These are phyloP conservation scores for Hymenoscyphus fructigenus DNA, from an alignment of 2,329 filamentous ascomycete species.

Conservation along the genomic window DNA sequence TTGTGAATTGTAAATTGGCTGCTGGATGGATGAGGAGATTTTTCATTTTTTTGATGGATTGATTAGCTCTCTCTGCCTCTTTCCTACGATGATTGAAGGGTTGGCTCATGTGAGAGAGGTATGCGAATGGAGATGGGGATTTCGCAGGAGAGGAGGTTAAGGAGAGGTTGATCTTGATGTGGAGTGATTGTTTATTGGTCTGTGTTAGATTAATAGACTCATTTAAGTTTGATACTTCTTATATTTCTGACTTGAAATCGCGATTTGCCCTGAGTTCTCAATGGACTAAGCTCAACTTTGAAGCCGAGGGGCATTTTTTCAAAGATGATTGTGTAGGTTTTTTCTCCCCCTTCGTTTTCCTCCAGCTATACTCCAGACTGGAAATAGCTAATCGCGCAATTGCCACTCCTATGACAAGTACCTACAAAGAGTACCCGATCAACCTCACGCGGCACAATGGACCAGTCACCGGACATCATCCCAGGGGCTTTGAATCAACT, in stretches of 20 bases:
- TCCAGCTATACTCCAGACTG: too few relatives aligned
- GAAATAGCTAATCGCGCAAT: too few relatives aligned
- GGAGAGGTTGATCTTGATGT: not conserved
- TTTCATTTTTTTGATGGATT: not conserved
- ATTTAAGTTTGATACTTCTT: not conserved
- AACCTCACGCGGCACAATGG: too few relatives aligned
- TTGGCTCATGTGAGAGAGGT: not conserved
- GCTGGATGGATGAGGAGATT: not conserved
- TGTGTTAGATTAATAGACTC: not conserved
- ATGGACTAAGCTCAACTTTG: too few relatives aligned
- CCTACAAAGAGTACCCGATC: too few relatives aligned
- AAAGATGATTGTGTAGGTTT: too few relatives aligned
- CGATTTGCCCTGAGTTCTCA: not conserved
- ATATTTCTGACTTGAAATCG: not conserved
- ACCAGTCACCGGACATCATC: too few relatives aligned
- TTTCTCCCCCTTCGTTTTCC: too few relatives aligned
- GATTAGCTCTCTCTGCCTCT: not conserved
- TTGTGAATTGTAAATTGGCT: conserved; percentile 3
- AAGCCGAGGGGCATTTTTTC: too few relatives aligned
- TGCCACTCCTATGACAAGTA: too few relatives aligned
- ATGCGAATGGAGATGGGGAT: not conserved
- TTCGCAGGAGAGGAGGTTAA: not conserved
- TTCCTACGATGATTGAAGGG: not conserved
- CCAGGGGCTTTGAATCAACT: too few relatives aligned
- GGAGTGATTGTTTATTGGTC: not conserved